Evolutionary conservation across 2,329 filamentous ascomycete species (phyloP).

Genomic region (Cytospora schulzeri): DNA sequence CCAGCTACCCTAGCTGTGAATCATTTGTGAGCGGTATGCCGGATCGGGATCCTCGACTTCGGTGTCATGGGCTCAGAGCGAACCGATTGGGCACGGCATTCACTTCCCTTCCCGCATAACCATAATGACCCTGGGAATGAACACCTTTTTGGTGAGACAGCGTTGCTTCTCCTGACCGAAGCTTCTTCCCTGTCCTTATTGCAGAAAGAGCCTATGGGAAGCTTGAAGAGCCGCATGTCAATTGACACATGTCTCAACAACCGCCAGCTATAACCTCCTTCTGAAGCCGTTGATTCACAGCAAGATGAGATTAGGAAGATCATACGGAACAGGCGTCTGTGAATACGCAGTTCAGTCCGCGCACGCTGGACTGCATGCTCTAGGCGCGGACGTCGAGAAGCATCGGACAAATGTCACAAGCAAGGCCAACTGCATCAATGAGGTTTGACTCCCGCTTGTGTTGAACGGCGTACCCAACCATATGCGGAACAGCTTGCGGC

Average conservation of each 20-base stretch:
- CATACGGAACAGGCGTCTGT: slow-evolving; percentile 1
- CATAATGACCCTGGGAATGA: not conserved
- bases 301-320: slow-evolving; percentile 3
- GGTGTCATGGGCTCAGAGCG: not conserved
- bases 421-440: not conserved
- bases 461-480: not conserved
- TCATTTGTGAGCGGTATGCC: not conserved
- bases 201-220: slow-evolving; percentile 6
- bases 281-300: not conserved
- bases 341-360: not conserved
- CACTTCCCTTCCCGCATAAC: slow-evolving; percentile 3
- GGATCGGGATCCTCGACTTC: not conserved
- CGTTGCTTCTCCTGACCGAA: slow-evolving; percentile 8
- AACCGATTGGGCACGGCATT: slow-evolving; percentile 15
- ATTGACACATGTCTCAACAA: slow-evolving; percentile 18
- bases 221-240: slow-evolving; percentile 17
- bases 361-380: not conserved
- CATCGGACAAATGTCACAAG: not conserved
- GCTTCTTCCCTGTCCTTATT: not conserved
- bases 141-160: slow-evolving; percentile 3
- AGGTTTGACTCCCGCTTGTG: not conserved
- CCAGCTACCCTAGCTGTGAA: not conserved
- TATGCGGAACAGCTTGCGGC: not conserved
- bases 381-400: not conserved
- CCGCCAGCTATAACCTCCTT: not conserved